Base-by-base conservation (phyloP, 129 eudicot genomes). In the Helianthus annuus region DNA sequence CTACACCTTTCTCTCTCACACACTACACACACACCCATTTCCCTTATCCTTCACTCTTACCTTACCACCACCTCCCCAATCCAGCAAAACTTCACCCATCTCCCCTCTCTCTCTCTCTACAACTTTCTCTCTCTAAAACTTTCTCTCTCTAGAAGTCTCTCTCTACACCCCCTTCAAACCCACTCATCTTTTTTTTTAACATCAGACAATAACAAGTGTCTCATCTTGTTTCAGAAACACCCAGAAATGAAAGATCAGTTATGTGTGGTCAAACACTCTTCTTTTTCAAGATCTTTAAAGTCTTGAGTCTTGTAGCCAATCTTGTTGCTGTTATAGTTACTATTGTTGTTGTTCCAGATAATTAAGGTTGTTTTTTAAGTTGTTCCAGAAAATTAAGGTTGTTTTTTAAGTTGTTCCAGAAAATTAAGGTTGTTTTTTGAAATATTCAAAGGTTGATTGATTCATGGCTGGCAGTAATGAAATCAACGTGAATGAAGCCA, bases 391-490 rank as follows among this genome's bases (percentile, higher is more conserved):
- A 74, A 39, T 16, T 70, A 70, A 48, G 51, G 51, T 2, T 44
- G 3, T 61, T 57, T 29, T 29, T 29, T n/a, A n/a, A n/a, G n/a
- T 68, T 71, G 15, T 64, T 60, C 45, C 0, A 19, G 16, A 59
- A 74, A 74, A 39, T 16, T 70, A 70, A 48, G 51, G 51, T 2
- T 44, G 3, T 61, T 57, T 32, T 32, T 32, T 19, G 22, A 3
- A 32, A 39, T 49, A 66, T 69, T 65, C 42, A 53, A 74, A 53
- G 53, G 4, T 68, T 65, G 11, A 12, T 39, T 6, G 13, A 64
- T 67, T 42, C 39, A 91, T 91, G 97, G 97, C 97, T 14, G 97
- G 95, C 13, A 88, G 95, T 72, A 91, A 91, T 82, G 86, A 91
- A 79, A 83, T 88, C 54, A 88, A 88, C 80, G 80, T 53, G 49